Evolutionary conservation across 768 basidiomycete genomes (phyloP).

Genomic region (Guyanaporus albipodus): DNA sequence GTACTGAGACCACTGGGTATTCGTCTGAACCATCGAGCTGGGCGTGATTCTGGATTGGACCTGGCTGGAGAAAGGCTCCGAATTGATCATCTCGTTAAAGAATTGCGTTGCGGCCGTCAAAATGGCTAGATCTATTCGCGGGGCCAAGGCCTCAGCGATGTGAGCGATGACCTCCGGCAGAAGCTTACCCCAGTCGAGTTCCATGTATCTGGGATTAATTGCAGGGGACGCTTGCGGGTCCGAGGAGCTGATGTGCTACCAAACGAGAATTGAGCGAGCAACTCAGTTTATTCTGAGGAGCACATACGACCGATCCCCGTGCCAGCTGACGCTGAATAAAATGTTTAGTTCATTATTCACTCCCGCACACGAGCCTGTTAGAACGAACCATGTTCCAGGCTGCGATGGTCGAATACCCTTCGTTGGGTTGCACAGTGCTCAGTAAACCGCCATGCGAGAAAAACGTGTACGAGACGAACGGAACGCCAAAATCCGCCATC

Average conservation of each 20-base stretch:
- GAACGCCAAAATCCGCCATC: background rate
- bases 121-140: background rate
- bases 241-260: conserved; percentile 1
- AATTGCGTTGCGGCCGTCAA: background rate
- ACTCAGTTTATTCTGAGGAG: too few species aligned
- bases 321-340: too few species aligned
- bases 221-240: conserved; percentile 1
- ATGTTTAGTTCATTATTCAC: background rate
- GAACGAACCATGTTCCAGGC: background rate
- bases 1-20: background rate
- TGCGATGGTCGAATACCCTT: background rate
- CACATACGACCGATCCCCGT: conserved; percentile 1
- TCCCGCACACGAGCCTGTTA: background rate
- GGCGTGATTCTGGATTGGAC: too few species aligned
- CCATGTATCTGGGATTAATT: background rate
- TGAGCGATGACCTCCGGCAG: too few species aligned
- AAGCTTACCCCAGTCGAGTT: background rate
- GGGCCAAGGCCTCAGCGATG: background rate
- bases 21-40: background rate
- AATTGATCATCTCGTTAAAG: background rate
- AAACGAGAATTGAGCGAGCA: too few species aligned
- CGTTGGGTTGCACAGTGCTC: background rate
- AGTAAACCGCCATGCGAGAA: background rate
- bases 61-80: background rate
- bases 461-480: background rate